Base-by-base conservation (phyloP, 345 rosid genomes). In the Eucalyptus leucophloia region DNA sequence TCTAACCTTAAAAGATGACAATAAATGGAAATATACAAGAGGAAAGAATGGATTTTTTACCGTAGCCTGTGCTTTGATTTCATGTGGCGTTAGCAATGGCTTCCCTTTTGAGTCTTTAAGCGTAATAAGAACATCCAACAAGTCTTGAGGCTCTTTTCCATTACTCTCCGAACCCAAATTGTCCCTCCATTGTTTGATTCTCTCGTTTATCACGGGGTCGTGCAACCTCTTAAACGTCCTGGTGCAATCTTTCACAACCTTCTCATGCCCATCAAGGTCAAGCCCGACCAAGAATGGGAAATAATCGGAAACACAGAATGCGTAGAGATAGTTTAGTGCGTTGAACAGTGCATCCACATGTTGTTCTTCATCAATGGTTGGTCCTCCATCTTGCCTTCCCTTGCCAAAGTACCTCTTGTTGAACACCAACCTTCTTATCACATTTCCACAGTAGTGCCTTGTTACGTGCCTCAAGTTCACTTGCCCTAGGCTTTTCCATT, bases 361-460 rank as follows among this genome's bases (percentile, higher is more conserved):
- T 24, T 56, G 62, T 56, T 56, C 62, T 56, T 56, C 62, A 24
- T 56, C 62, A 56, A 56, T 56, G 30, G 62, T 56, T 24, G 62
- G 69, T 60, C 69, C 69, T 60, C 69, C 69, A 60, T 60, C 69
- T 60, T 60, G 32, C 69, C 69, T 60, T 60, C 69, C 34, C 32
- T 60, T 60, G 69, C 69, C 69, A 60, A 60, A 60, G 32, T 60
- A 60, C 34, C 69, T 60, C 69, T 60, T 60, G 69, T 13, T 12
- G 58, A 92, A 91, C 86, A 91, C 49, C 65, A 91, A 69, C 50
- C 86, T 93, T 86, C 92, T 90, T 1, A 81, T 82, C 51, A 92
- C 87, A 69, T 92, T 92, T 32, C 89, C 89, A 34, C 91, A 83
- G 18, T 88, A 91, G 26, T 92, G 93, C 7, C 44, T 88, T 7